Conservation (phyloP, 2,329 filamentous ascomycete genomes). For the Fusarium pseudograminearum region DNA sequence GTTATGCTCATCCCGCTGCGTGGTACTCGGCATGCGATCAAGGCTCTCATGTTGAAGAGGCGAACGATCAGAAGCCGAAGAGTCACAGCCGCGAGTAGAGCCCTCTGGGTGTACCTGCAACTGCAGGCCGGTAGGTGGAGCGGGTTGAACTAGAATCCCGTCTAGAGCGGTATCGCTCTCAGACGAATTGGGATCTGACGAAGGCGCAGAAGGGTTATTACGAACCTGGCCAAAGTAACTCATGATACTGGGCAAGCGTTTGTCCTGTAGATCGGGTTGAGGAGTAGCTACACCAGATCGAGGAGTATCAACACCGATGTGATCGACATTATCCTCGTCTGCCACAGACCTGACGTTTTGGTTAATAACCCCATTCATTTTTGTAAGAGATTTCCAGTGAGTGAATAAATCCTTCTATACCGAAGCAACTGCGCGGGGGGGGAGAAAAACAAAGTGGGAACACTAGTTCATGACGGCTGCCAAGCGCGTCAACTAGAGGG, state of each 20-base stretch:
- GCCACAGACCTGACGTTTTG: slow-evolving; percentile 65
- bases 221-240: slow-evolving; percentile 99
- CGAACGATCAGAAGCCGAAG: slow-evolving; percentile 38
- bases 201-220: slow-evolving; percentile 75
- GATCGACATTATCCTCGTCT: slow-evolving; percentile 79
- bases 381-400: slow-evolving; percentile 48
- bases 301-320: slow-evolving; percentile 86
- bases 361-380: slow-evolving; percentile 65
- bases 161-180: slow-evolving; percentile 49
- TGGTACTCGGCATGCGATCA: slow-evolving; percentile 40
- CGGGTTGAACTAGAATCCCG: slow-evolving; percentile 44
- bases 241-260: slow-evolving; percentile 94
- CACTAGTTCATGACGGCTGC: slow-evolving; percentile 58
- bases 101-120: slow-evolving; percentile 46
- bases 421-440: slow-evolving; percentile 47
- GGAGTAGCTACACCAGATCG: slow-evolving; percentile 93
- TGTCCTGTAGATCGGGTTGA: slow-evolving; percentile 92
- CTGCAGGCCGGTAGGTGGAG: slow-evolving; percentile 51
- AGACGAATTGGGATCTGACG: slow-evolving; percentile 56
- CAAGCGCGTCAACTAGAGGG: slow-evolving; percentile 51
- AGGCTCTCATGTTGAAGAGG: slow-evolving; percentile 45
- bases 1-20: slow-evolving; percentile 41
- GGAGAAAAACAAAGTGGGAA: slow-evolving; percentile 50
- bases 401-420: slow-evolving; percentile 49
- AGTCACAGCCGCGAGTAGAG: slow-evolving; percentile 41